Conservation (phyloP, 208 protist genomes). For the Leishmania mexicana region DNA sequence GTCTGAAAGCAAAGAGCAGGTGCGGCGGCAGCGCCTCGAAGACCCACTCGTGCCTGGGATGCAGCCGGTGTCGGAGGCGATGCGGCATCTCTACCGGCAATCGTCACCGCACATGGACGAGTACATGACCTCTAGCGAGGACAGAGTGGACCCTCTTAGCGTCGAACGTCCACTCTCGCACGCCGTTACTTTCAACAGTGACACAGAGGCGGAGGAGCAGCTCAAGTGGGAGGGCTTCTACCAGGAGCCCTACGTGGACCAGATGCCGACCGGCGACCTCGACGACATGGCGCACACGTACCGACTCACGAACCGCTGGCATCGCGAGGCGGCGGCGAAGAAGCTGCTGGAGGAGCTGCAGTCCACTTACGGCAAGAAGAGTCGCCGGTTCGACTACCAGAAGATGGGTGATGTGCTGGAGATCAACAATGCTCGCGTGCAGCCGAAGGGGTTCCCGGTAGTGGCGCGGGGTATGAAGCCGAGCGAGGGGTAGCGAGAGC, state of each 20-base stretch:
- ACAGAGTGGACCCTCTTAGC: slow-evolving; percentile 65
- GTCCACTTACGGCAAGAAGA: slow-evolving; percentile 78
- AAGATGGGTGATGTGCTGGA: slow-evolving; percentile 93
- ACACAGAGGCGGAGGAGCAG: slow-evolving; percentile 85
- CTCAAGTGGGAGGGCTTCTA: slow-evolving; percentile 93
- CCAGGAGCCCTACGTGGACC: slow-evolving; percentile 81
- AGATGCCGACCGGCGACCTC: slow-evolving; percentile 80
- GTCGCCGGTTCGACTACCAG: slow-evolving; percentile 83
- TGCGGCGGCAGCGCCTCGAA: slow-evolving; percentile 8
- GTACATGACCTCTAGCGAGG: slow-evolving; percentile 75
- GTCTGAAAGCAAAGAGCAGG: not conserved
- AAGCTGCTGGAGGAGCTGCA: slow-evolving; percentile 87
- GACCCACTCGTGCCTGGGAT: slow-evolving; percentile 28
- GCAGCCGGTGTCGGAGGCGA: slow-evolving; percentile 21
- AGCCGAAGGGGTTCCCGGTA: slow-evolving; percentile 89
- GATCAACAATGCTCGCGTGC: slow-evolving; percentile 91
- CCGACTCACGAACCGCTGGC: slow-evolving; percentile 87
- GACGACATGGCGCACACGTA: slow-evolving; percentile 85
- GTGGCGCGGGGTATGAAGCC: slow-evolving; percentile 72
- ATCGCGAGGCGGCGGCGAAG: slow-evolving; percentile 89
- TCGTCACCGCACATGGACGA: slow-evolving; percentile 83
- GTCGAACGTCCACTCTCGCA: slow-evolving; percentile 87
- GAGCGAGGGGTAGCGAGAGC: slow-evolving; percentile 16
- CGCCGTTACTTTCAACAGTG: slow-evolving; percentile 86
- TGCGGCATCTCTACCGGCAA: slow-evolving; percentile 59